Percentiles rank a stretch among this genome's conserved stretches.
Conservation (phyloP, 176 grass and related monocot genomes). For the Elaeis guineensis region DNA sequence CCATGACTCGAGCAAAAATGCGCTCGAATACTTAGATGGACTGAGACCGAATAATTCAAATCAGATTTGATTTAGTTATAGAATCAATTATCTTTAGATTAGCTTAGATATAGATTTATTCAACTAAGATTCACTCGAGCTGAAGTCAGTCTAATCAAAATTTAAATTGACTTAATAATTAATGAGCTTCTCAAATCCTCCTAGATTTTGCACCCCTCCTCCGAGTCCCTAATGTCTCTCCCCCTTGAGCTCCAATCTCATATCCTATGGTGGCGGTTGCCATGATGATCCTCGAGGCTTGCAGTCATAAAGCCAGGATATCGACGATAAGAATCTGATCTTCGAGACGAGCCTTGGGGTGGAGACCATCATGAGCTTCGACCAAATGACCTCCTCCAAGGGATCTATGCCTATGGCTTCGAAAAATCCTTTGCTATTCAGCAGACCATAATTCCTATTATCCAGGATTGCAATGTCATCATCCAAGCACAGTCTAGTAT, state of each 20-base stretch:
- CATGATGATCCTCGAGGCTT: constrained; percentile 6
- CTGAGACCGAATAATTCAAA: too few relatives aligned
- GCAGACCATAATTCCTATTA: not conserved
- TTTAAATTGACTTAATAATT: too few relatives aligned
- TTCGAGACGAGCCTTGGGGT: constrained; percentile 87
- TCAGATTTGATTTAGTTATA: too few relatives aligned
- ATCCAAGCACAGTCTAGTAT: not conserved
- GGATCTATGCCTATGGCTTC: not conserved
- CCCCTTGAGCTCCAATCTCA: too few relatives aligned
- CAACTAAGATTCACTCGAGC: too few relatives aligned
- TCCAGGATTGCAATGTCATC: not conserved
- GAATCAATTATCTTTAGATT: too few relatives aligned
- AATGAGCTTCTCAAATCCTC: too few relatives aligned
- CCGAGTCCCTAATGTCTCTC: not conserved
- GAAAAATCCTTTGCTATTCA: not conserved
- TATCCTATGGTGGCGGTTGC: constrained; percentile 9
- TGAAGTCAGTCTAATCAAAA: too few relatives aligned
- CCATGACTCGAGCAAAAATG: too few relatives aligned
- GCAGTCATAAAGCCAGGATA: constrained; percentile 17
- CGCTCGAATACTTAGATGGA: too few relatives aligned
- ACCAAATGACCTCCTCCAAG: constrained; percentile 72
- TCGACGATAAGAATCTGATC: constrained; percentile 67
- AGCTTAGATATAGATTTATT: too few relatives aligned
- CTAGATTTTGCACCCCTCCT: not conserved
- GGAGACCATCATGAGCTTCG: constrained; percentile 75